phyloP scores from a whole-genome alignment of 257 asterid genomes.

The Rhazya stricta region DNA sequence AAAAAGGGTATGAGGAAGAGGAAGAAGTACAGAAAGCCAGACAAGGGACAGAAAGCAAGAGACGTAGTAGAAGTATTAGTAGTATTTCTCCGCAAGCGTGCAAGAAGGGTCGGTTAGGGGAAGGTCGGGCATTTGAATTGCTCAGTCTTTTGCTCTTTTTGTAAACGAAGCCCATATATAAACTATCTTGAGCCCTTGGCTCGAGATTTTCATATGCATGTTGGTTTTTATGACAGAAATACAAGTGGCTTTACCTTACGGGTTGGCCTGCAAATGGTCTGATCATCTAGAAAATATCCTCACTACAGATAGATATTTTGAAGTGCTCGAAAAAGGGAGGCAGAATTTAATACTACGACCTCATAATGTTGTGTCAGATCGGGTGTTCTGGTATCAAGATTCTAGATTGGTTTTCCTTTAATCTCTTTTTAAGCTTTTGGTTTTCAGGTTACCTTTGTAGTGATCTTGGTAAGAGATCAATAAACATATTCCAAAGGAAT shows the following conservation, averaged over 20 bases:
- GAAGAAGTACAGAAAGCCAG: background rate
- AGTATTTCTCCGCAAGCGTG: conserved; percentile 42
- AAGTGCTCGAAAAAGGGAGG: background rate
- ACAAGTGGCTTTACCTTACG: background rate
- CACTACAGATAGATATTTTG: background rate
- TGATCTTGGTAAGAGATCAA: background rate
- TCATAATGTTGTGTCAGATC: background rate
- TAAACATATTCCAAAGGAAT: no score
- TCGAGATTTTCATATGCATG: no score
- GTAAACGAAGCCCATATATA: background rate
- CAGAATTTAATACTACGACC: background rate
- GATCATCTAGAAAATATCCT: background rate
- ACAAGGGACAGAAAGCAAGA: background rate
- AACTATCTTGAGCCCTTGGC: background rate
- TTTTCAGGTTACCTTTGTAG: background rate
- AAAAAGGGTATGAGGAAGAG: background rate
- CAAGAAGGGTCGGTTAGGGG: conserved; percentile 38
- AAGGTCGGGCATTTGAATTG: conserved; percentile 32
- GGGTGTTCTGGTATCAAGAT: background rate
- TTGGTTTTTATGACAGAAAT: background rate
- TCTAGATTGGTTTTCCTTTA: background rate
- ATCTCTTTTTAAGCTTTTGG: background rate
- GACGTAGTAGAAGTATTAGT: conserved; percentile 9
- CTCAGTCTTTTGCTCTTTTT: conserved; percentile 13
- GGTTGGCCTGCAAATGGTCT: conserved; percentile 5